Conservation (phyloP, 176 grass and related monocot species). For the sorghum (Sorghum bicolor) region DNA sequence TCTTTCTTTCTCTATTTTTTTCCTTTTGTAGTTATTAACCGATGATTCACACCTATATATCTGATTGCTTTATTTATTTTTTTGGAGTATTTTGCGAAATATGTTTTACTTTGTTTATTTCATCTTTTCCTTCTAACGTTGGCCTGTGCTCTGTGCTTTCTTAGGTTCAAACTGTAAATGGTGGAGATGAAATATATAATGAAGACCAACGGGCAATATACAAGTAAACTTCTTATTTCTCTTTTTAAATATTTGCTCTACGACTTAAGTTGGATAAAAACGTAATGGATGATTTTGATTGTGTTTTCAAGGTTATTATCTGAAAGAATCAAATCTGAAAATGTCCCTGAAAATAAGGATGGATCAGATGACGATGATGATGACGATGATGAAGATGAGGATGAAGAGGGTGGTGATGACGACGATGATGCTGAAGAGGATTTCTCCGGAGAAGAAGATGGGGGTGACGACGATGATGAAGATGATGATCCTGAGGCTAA, state of each 20-base stretch:
- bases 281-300: neutral
- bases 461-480: slow-evolving; percentile 47
- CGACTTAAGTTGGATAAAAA: neutral
- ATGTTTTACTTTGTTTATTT: neutral
- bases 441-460: slow-evolving; percentile 48
- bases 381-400: slow-evolving; percentile 32
- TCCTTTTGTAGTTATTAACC: neutral
- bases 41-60: neutral
- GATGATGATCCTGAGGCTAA: slow-evolving; percentile 57
- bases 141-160: neutral
- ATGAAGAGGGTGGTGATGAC: slow-evolving; percentile 45
- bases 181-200: neutral
- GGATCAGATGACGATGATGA: slow-evolving; percentile 61
- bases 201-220: slow-evolving; percentile 35
- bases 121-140: neutral
- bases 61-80: neutral
- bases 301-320: slow-evolving; percentile 47
- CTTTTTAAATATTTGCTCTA: neutral
- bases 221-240: slow-evolving; percentile 26
- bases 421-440: slow-evolving; percentile 59
- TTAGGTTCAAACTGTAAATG: slow-evolving; percentile 32
- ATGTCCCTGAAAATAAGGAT: slow-evolving; percentile 59
- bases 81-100: neutral
- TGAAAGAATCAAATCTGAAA: slow-evolving; percentile 46
- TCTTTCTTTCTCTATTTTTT: neutral